Evolutionary conservation across 352 stramenopile species (phyloP).

Genomic region (Phytopythium boreale): DNA sequence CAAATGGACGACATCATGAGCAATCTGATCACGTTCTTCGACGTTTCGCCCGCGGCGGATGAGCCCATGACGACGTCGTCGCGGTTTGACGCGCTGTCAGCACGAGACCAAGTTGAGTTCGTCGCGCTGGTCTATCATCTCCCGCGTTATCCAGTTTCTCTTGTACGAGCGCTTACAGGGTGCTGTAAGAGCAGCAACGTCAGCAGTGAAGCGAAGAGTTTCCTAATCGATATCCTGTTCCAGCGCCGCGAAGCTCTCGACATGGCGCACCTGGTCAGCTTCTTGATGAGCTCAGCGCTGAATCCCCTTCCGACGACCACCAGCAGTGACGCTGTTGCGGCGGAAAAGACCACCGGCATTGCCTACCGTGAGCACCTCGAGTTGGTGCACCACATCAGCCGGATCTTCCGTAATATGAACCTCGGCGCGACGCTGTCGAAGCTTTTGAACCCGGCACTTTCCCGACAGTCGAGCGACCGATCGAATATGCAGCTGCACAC

Average conservation of each 20-base stretch:
- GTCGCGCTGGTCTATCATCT: slow-evolving; percentile 75
- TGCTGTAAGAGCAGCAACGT: slow-evolving; percentile 73
- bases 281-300: slow-evolving; percentile 76
- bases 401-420: slow-evolving; percentile 60
- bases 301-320: slow-evolving; percentile 6
- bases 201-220: slow-evolving; percentile 70
- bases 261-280: slow-evolving; percentile 74
- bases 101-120: slow-evolving; percentile 62
- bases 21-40: slow-evolving; percentile 67
- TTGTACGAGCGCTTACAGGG: slow-evolving; percentile 66
- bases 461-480: slow-evolving; percentile 34
- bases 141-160: slow-evolving; percentile 55
- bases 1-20: slow-evolving; percentile 50
- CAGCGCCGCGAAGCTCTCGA: slow-evolving; percentile 60
- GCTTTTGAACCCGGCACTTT: slow-evolving; percentile 64
- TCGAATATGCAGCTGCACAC: slow-evolving; percentile 53
- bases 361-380: slow-evolving; percentile 44
- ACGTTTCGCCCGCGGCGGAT: slow-evolving; percentile 20
- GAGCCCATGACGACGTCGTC: slow-evolving; percentile 6
- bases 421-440: slow-evolving; percentile 62
- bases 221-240: slow-evolving; percentile 78
- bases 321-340: slow-evolving; percentile 9
- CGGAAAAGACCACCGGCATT: slow-evolving; percentile 5
- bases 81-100: slow-evolving; percentile 51
- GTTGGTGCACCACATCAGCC: slow-evolving; percentile 64